Evolutionary conservation across 1,284 basidiomycete species (phyloP).

Genomic region (Ceratobasidium sp.): DNA sequence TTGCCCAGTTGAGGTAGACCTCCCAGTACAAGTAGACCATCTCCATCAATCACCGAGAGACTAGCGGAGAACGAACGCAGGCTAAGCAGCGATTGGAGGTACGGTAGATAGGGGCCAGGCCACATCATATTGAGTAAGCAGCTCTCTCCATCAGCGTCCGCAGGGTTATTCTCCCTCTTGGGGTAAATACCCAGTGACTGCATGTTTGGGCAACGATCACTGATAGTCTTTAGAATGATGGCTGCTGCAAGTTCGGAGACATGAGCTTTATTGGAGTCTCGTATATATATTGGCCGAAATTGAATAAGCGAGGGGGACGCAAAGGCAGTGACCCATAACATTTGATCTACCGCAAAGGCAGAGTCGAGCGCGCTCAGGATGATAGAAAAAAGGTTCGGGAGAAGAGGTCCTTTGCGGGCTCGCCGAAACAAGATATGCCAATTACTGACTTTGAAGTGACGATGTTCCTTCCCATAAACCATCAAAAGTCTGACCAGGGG

Average conservation of each 20-base stretch:
- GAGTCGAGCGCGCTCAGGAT: background rate
- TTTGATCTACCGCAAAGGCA: constrained; percentile 1
- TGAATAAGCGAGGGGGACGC: background rate
- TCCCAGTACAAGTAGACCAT: background rate
- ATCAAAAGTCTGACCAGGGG: background rate
- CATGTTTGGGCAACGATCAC: background rate
- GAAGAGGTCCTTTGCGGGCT: background rate
- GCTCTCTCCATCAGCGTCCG: background rate
- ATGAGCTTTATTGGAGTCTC: background rate
- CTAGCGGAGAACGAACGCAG: background rate
- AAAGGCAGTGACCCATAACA: constrained; percentile 1
- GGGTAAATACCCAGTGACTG: background rate
- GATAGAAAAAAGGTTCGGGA: too few species aligned
- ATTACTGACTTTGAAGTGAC: background rate
- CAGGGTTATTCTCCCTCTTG: background rate
- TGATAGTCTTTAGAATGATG: constrained; percentile 1
- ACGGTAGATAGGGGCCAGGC: background rate
- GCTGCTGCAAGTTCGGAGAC: background rate
- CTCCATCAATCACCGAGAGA: background rate
- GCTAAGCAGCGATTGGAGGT: background rate
- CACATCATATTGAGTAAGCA: constrained; percentile 8
- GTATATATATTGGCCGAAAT: background rate
- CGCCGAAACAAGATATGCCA: background rate
- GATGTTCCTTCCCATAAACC: background rate
- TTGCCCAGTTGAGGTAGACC: background rate